A percentile compares a stretch with the other conserved stretches of the same genome.
These are phyloP conservation scores for Aspergillus costaricaensis DNA, from an alignment of 2,329 filamentous ascomycete genomes.

Conservation along the genomic window DNA sequence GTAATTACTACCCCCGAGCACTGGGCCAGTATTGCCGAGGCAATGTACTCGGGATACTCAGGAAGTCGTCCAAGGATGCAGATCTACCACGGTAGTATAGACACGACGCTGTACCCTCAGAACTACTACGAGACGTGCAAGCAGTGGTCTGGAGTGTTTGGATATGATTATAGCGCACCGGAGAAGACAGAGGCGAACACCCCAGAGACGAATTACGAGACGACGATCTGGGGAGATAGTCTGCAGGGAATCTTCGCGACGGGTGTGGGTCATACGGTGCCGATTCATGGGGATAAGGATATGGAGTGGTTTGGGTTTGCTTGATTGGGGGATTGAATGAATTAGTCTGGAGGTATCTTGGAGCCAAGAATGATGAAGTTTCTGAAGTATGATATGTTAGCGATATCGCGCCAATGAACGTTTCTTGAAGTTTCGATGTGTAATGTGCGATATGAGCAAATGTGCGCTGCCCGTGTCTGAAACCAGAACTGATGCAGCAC, in stretches of 20 bases:
- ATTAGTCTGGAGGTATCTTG: too few relatives aligned
- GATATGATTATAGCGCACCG: slow-evolving; percentile 29
- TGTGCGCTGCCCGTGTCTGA: too few relatives aligned
- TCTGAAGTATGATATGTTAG: not conserved
- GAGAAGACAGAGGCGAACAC: slow-evolving; percentile 15
- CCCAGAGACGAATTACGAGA: slow-evolving; percentile 23
- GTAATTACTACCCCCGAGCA: slow-evolving; percentile 22
- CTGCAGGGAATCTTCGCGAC: slow-evolving; percentile 28
- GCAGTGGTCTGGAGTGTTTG: slow-evolving; percentile 57
- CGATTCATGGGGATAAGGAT: slow-evolving; percentile 24
- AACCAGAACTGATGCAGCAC: too few relatives aligned
- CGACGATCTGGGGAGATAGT: slow-evolving; percentile 24
- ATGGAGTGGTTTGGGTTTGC: slow-evolving; percentile 30
- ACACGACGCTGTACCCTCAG: slow-evolving; percentile 53
- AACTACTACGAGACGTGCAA: slow-evolving; percentile 62
- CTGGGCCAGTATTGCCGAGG: slow-evolving; percentile 24
- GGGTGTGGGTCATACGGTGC: slow-evolving; percentile 25
- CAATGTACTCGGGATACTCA: slow-evolving; percentile 37
- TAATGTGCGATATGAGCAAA: too few relatives aligned
- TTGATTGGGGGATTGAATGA: not conserved
- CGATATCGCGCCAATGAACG: too few relatives aligned
- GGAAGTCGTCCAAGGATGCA: slow-evolving; percentile 58
- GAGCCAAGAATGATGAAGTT: not conserved
- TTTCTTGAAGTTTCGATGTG: too few relatives aligned
- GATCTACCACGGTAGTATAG: slow-evolving; percentile 59